Percentiles rank a stretch among this genome's conserved stretches.
These are phyloP conservation scores for Aspergillus kassunensis DNA, from an alignment of 495 filamentous ascomycete genomes.

Conservation along the genomic window DNA sequence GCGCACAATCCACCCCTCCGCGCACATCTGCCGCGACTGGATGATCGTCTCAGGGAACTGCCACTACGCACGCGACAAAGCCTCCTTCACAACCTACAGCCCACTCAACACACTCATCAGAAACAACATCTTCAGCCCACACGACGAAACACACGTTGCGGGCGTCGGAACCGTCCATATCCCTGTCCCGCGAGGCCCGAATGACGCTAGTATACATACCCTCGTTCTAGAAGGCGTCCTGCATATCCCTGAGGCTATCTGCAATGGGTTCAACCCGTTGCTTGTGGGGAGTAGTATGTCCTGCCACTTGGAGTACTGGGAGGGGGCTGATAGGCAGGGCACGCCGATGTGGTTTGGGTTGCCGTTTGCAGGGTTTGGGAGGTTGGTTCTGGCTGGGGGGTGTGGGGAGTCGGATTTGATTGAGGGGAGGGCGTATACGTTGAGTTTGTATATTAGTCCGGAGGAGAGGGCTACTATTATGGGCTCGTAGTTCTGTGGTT, in stretches of 20 bases:
- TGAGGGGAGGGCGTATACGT: slow-evolving; percentile 22
- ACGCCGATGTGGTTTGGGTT: slow-evolving; percentile 19
- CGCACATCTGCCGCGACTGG: slow-evolving; percentile 23
- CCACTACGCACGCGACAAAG: slow-evolving; percentile 29
- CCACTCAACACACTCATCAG: slow-evolving; percentile 12
- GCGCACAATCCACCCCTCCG: background rate
- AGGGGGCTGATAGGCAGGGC: slow-evolving; percentile 16
- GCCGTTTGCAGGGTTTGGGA: slow-evolving; percentile 17
- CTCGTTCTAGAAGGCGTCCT: slow-evolving; percentile 27
- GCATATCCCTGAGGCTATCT: slow-evolving; percentile 28
- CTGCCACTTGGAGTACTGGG: slow-evolving; percentile 18
- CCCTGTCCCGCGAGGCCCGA: slow-evolving; percentile 1
- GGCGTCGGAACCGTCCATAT: slow-evolving; percentile 26
- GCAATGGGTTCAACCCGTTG: slow-evolving; percentile 29
- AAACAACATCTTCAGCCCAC: slow-evolving; percentile 24
- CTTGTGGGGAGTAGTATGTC: slow-evolving; percentile 25
- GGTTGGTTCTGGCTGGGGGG: slow-evolving; percentile 21
- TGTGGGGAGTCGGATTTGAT: slow-evolving; percentile 26
- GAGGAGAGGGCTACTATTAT: slow-evolving; percentile 16
- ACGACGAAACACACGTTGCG: slow-evolving; percentile 22
- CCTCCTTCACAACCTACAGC: slow-evolving; percentile 24
- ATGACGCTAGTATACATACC: slow-evolving; percentile 2
- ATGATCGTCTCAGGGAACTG: slow-evolving; percentile 28
- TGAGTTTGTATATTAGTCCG: slow-evolving; percentile 26
- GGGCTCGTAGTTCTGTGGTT: no score